Evolutionary conservation across 495 filamentous ascomycete species (phyloP).

Genomic region (Thermothielavioides terrestris): DNA sequence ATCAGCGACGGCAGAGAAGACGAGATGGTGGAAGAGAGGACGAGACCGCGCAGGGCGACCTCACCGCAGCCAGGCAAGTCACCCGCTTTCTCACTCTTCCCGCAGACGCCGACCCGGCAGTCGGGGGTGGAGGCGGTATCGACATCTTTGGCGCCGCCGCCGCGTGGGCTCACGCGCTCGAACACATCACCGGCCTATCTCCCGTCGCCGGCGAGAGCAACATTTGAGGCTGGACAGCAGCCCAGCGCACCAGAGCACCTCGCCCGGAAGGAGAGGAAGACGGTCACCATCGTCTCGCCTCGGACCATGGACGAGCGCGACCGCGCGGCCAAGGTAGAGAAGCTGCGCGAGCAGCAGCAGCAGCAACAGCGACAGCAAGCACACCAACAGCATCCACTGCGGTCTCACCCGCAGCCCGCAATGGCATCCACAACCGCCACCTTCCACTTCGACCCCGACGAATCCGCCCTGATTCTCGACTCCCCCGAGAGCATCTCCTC

Average conservation of each 20-base stretch:
- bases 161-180: conserved; percentile 43
- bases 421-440: not conserved
- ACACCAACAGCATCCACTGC: too few species aligned
- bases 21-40: conserved; percentile 24
- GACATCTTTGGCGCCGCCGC: conserved; percentile 12
- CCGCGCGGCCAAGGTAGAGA: conserved; percentile 18
- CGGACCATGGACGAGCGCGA: conserved; percentile 25
- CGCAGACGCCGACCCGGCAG: conserved; percentile 39
- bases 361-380: conserved; percentile 9
- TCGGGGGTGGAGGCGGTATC: conserved; percentile 15
- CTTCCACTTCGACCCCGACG: conserved; percentile 34
- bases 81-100: conserved; percentile 58
- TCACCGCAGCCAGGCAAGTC: conserved; percentile 52
- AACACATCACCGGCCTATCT: conserved; percentile 50
- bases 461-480: conserved; percentile 41
- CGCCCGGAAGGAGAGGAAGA: conserved; percentile 18
- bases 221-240: conserved; percentile 15
- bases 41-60: conserved; percentile 41
- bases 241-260: not conserved
- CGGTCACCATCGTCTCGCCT: conserved; percentile 23
- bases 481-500: conserved; percentile 30
- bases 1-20: conserved; percentile 36
- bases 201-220: conserved; percentile 34
- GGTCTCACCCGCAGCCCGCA: not conserved
- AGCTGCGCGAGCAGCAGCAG: conserved; percentile 23